phyloP scores from a whole-genome alignment of 148 eudicot species.

The Pouteria glomerata region DNA sequence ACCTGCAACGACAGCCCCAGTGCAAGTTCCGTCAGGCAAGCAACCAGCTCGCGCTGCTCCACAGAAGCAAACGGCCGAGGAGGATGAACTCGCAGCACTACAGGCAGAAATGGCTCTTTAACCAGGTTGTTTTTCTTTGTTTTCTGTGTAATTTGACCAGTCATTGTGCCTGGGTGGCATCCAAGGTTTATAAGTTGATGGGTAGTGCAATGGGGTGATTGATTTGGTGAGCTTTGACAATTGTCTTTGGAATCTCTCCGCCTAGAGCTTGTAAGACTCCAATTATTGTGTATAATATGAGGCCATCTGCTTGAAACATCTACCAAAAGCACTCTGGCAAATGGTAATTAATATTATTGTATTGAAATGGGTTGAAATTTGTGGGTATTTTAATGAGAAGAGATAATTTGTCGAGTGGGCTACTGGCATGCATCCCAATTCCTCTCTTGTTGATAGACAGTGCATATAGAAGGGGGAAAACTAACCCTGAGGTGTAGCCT shows the following conservation, averaged over 20 bases:
- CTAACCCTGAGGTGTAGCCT: too few species aligned
- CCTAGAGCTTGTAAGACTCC: slow-evolving; percentile 1
- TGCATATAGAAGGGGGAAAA: too few species aligned
- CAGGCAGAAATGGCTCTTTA: slow-evolving; percentile 73
- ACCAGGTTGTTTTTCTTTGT: slow-evolving; percentile 6
- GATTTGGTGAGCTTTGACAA: neutral
- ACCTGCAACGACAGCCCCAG: slow-evolving; percentile 47
- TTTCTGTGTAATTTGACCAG: slow-evolving; percentile 5
- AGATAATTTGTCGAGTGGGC: too few species aligned
- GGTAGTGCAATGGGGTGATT: too few species aligned
- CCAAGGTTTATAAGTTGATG: neutral
- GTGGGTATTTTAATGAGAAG: too few species aligned
- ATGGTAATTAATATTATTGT: too few species aligned
- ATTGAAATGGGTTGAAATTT: too few species aligned
- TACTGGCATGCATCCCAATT: too few species aligned
- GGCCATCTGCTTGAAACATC: slow-evolving; percentile 1
- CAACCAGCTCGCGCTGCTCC: slow-evolving; percentile 43
- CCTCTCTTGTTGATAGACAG: too few species aligned
- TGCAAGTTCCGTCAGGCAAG: slow-evolving; percentile 31
- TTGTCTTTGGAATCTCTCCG: slow-evolving; percentile 7
- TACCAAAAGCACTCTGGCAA: neutral
- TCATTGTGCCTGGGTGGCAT: neutral
- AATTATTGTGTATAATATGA: slow-evolving; percentile 11
- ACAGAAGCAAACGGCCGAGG: slow-evolving; percentile 43
- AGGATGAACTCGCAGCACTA: slow-evolving; percentile 63